Evolutionary conservation across 495 filamentous ascomycete genomes (phyloP).

Genomic region (Xylaria telfairii): DNA sequence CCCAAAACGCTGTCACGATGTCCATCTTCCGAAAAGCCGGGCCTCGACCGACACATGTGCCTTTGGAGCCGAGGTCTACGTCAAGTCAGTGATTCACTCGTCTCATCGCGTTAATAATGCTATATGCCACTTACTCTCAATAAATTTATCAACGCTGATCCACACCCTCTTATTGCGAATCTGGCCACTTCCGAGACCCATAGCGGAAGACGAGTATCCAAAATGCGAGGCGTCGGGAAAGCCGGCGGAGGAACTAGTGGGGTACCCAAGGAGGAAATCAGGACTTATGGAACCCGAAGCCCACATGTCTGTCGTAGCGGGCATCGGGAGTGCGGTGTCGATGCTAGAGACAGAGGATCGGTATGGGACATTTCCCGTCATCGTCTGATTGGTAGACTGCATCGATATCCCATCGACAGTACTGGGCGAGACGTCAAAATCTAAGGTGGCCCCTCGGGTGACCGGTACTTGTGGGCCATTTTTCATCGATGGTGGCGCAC

Average conservation of each 20-base stretch:
- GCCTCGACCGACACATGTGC: conserved; percentile 65
- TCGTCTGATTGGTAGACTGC: neutral
- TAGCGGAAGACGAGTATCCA: conserved; percentile 33
- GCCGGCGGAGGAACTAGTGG: conserved; percentile 24
- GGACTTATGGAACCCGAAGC: conserved; percentile 21
- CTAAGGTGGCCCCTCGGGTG: neutral
- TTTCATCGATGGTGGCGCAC: conserved; percentile 23
- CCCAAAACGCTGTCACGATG: conserved; percentile 64
- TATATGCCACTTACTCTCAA: conserved; percentile 23
- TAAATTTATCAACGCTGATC: conserved; percentile 38
- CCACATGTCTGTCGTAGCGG: conserved; percentile 25
- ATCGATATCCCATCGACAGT: neutral
- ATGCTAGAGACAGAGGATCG: conserved; percentile 16
- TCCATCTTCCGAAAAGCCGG: conserved; percentile 66
- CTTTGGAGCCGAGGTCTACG: conserved; percentile 53
- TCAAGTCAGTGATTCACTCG: neutral
- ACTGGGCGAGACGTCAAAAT: neutral
- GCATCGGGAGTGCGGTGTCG: conserved; percentile 10
- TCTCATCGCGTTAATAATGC: neutral
- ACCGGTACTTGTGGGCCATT: conserved; percentile 16
- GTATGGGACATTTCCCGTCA: neutral
- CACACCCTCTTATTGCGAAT: conserved; percentile 24
- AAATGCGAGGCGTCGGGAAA: conserved; percentile 29
- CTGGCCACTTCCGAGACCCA: neutral
- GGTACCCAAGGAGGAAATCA: conserved; percentile 28